These are phyloP conservation scores for Pseudopyrenochaeta lycopersici DNA, from an alignment of 2,329 filamentous ascomycete genomes.

Conservation along the genomic window DNA sequence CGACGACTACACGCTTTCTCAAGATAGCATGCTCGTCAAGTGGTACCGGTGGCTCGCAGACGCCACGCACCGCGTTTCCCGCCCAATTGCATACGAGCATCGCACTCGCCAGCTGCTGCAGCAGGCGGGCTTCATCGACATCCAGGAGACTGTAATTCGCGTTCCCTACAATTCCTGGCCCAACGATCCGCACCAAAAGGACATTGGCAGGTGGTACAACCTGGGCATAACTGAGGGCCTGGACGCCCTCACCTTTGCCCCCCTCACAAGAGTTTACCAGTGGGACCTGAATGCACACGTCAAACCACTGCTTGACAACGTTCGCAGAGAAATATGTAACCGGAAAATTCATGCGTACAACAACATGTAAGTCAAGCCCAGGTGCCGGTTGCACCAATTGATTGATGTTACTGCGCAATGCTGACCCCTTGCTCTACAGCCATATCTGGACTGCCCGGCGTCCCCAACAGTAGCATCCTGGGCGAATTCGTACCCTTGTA, in stretches of 20 bases:
- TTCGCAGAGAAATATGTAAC: constrained; percentile 74
- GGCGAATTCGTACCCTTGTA: constrained; percentile 15
- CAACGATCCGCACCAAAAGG: constrained; percentile 68
- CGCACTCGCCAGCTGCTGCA: constrained; percentile 70
- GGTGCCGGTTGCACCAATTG: constrained; percentile 31
- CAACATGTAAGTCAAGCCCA: constrained; percentile 70
- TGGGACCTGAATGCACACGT: constrained; percentile 70
- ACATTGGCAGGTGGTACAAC: constrained; percentile 85
- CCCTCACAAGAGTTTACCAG: constrained; percentile 71
- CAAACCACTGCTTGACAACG: constrained; percentile 67
- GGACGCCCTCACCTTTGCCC: constrained; percentile 75
- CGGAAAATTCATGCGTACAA: constrained; percentile 77
- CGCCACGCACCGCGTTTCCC: constrained; percentile 71
- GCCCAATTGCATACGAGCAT: constrained; percentile 72
- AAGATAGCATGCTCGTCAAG: constrained; percentile 65
- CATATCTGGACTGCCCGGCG: constrained; percentile 59
- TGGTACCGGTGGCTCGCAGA: constrained; percentile 76
- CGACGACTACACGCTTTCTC: constrained; percentile 70
- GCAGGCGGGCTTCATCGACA: constrained; percentile 79
- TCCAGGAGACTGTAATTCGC: constrained; percentile 73
- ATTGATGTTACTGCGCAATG: constrained; percentile 28
- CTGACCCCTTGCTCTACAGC: constrained; percentile 49
- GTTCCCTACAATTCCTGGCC: constrained; percentile 81
- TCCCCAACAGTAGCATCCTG: constrained; percentile 49
- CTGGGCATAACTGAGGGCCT: constrained; percentile 77